Evolutionary conservation across 805 yeast genomes (phyloP).

Genomic region (Blastobotrys attinorum): DNA sequence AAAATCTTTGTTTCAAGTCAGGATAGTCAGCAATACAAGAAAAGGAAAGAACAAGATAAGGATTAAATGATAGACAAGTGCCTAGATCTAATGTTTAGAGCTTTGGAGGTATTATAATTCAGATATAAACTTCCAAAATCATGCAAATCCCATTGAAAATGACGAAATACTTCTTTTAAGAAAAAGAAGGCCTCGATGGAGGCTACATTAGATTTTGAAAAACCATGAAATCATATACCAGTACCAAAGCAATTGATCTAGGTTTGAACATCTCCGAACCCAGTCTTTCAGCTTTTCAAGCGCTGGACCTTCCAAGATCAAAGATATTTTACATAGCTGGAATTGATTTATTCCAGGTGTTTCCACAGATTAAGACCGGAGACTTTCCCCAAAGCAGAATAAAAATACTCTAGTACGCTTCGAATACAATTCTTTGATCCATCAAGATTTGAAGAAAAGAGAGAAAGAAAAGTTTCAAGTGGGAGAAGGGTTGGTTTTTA

Average conservation of each 20-base stretch:
- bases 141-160: no score
- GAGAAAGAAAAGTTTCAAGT: neutral
- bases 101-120: no score
- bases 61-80: no score
- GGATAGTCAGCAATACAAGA: neutral
- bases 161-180: neutral
- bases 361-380: constrained; percentile 20
- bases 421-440: constrained; percentile 22
- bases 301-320: no score
- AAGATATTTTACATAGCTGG: neutral
- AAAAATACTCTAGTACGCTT: constrained; percentile 22
- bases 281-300: no score
- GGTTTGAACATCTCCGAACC: no score
- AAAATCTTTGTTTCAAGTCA: neutral
- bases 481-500: neutral
- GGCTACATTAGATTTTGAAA: neutral
- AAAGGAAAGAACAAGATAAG: neutral
- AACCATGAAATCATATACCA: neutral
- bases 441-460: constrained; percentile 5
- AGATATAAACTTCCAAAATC: no score
- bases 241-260: neutral
- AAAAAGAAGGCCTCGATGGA: neutral
- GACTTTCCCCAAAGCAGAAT: constrained; percentile 30
- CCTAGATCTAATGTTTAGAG: no score
- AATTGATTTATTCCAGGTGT: neutral